Conservation (phyloP, 768 basidiomycete genomes). For the Guyanaporus albipodus region DNA sequence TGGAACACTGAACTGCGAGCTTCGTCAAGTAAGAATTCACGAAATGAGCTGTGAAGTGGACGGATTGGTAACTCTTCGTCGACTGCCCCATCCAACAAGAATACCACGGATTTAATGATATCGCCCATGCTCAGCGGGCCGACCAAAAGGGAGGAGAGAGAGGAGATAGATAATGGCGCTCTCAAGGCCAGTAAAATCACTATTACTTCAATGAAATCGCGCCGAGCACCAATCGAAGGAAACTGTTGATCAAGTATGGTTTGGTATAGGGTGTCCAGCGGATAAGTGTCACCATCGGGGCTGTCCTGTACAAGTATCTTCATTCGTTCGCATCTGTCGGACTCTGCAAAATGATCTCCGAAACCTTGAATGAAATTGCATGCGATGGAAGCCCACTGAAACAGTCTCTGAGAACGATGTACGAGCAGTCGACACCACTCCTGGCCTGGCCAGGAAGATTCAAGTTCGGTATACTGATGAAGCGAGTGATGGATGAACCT, state of each 20-base stretch:
- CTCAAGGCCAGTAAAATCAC: constrained; percentile 14
- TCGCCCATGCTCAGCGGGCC: constrained; percentile 5
- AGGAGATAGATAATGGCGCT: constrained; percentile 16
- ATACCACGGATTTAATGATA: constrained; percentile 20
- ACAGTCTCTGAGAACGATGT: constrained; percentile 27
- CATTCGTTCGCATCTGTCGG: constrained; percentile 10
- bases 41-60: constrained; percentile 35
- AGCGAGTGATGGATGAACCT: constrained; percentile 18
- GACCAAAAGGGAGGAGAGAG: constrained; percentile 14
- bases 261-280: constrained; percentile 19
- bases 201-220: constrained; percentile 22
- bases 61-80: constrained; percentile 20
- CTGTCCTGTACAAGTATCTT: constrained; percentile 7
- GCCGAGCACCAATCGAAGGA: background rate
- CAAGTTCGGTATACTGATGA: constrained; percentile 7
- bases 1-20: constrained; percentile 22
- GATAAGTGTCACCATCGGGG: background rate
- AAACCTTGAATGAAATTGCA: constrained; percentile 26
- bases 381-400: constrained; percentile 33
- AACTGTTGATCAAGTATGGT: constrained; percentile 19
- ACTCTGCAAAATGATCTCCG: constrained; percentile 9
- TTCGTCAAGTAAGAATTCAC: constrained; percentile 30
- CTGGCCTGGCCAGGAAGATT: constrained; percentile 16
- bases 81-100: constrained; percentile 21
- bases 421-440: constrained; percentile 22